phyloP scores from a whole-genome alignment of 768 basidiomycete genomes.

The Mycena pura region DNA sequence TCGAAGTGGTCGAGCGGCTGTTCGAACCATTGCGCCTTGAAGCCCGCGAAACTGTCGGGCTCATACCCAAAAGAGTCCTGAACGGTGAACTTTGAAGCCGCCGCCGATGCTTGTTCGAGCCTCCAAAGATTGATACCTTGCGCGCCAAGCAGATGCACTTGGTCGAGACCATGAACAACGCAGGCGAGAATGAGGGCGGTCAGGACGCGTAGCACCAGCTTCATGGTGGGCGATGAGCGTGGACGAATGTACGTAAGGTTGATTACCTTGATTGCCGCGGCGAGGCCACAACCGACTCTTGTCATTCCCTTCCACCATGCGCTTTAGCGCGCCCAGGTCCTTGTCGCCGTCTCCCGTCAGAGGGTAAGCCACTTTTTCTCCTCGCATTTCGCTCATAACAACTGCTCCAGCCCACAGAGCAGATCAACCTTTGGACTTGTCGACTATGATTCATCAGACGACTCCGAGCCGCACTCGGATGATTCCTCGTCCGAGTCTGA shows the following conservation, averaged over 20 bases:
- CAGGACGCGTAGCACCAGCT: conserved; percentile 15
- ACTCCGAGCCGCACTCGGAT: conserved; percentile 12
- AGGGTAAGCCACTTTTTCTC: too few relatives aligned
- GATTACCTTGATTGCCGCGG: conserved; percentile 11
- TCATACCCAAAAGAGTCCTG: conserved; percentile 23
- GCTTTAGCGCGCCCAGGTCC: conserved; percentile 26
- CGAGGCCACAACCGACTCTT: background rate
- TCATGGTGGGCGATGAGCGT: conserved; percentile 16
- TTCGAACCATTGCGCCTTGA: conserved; percentile 71
- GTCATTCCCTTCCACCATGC: conserved; percentile 7
- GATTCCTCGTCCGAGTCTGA: conserved; percentile 54
- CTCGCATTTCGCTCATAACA: too few relatives aligned
- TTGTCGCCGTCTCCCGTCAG: conserved; percentile 26
- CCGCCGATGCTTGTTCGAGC: conserved; percentile 42
- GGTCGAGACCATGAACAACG: conserved; percentile 13
- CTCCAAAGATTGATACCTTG: conserved; percentile 74
- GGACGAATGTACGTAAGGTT: background rate
- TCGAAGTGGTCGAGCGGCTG: conserved; percentile 89
- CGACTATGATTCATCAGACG: conserved; percentile 14
- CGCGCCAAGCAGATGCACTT: conserved; percentile 46
- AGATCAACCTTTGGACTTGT: conserved; percentile 18
- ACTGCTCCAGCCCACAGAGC: conserved; percentile 9
- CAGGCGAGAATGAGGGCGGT: conserved; percentile 3
- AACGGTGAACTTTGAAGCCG: conserved; percentile 29
- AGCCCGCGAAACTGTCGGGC: conserved; percentile 40